Conservation (phyloP, 2,329 filamentous ascomycete genomes). For the Diaporthe nobilis region DNA sequence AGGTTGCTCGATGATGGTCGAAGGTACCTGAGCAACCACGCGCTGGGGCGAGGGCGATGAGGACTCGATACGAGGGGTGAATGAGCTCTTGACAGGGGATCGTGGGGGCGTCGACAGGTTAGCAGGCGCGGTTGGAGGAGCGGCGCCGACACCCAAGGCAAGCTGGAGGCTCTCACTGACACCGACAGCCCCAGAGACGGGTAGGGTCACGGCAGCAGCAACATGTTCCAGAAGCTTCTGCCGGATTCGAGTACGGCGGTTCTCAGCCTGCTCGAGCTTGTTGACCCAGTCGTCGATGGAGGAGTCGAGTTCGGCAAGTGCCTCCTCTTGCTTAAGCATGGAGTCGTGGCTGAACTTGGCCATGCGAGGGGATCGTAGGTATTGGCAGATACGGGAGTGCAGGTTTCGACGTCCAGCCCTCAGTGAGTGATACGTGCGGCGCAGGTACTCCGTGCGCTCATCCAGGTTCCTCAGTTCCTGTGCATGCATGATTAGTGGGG, state of each 20-base stretch:
- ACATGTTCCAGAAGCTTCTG: slow-evolving; percentile 88
- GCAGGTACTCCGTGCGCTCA: slow-evolving; percentile 83
- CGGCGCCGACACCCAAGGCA: slow-evolving; percentile 55
- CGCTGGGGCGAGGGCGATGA: slow-evolving; percentile 64
- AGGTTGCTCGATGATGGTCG: slow-evolving; percentile 68
- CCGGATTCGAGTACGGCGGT: slow-evolving; percentile 79
- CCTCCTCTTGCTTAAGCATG: slow-evolving; percentile 85
- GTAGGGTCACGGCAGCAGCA: slow-evolving; percentile 76
- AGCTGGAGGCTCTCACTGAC: slow-evolving; percentile 59
- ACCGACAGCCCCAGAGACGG: slow-evolving; percentile 50
- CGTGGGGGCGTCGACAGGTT: slow-evolving; percentile 71
- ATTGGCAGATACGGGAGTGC: slow-evolving; percentile 82
- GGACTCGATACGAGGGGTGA: slow-evolving; percentile 51
- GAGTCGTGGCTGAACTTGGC: slow-evolving; percentile 81
- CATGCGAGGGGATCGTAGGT: slow-evolving; percentile 78
- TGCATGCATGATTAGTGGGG: slow-evolving; percentile 9
- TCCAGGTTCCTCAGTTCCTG: slow-evolving; percentile 83
- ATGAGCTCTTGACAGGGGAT: slow-evolving; percentile 66
- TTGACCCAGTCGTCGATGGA: slow-evolving; percentile 86
- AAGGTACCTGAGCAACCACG: slow-evolving; percentile 67
- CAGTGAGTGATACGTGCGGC: slow-evolving; percentile 81
- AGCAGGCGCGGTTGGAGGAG: slow-evolving; percentile 48
- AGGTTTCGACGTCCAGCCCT: slow-evolving; percentile 82
- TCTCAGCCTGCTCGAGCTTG: slow-evolving; percentile 86
- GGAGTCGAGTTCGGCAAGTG: slow-evolving; percentile 80